Conservation (phyloP, 73 alveolate genomes). For the Paramecium biaurelia region DNA sequence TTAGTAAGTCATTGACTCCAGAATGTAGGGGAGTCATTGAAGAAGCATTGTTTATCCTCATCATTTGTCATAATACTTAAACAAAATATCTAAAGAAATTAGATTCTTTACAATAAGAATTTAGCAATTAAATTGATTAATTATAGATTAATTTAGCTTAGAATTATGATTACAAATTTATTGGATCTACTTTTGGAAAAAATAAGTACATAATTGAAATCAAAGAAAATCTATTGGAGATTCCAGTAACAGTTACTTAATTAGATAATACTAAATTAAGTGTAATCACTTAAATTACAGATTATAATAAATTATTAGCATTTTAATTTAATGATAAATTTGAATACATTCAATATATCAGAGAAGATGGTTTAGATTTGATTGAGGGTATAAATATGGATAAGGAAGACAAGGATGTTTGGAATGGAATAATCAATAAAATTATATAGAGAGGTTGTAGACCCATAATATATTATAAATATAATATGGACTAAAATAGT, state of each 20-base stretch:
- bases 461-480: background rate
- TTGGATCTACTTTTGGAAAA: background rate
- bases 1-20: background rate
- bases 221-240: background rate
- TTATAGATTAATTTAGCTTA: background rate
- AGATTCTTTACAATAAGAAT: background rate
- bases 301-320: background rate
- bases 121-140: background rate
- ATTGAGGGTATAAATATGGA: background rate
- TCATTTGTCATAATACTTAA: slow-evolving; percentile 12
- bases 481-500: background rate
- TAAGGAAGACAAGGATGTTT: background rate
- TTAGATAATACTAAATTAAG: background rate
- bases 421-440: background rate
- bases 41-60: background rate
- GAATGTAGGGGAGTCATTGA: background rate
- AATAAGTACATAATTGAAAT: background rate
- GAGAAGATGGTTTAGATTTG: slow-evolving; percentile 34
- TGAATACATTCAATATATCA: background rate
- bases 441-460: background rate
- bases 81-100: background rate
- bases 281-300: background rate
- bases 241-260: background rate
- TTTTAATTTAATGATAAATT: background rate
- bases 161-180: background rate